A percentile compares a stretch with the other conserved stretches of the same genome.
Conservation (phyloP, 371 early-diverging fungal genomes). For the Actinomortierella ambigua region DNA sequence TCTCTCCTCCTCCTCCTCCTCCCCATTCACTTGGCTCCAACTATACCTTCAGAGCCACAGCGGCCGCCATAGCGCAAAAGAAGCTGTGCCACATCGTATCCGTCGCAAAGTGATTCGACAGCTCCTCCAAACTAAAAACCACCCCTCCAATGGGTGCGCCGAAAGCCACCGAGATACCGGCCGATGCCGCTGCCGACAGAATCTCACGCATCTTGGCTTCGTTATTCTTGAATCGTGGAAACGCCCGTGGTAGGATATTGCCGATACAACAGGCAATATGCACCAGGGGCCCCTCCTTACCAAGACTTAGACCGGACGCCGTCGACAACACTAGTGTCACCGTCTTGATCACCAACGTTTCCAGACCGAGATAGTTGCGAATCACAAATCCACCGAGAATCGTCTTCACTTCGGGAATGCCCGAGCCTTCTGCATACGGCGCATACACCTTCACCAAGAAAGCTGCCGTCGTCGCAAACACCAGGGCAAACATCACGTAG, state of each 20-base stretch:
- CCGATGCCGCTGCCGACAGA: constrained; percentile 81
- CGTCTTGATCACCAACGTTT: constrained; percentile 74
- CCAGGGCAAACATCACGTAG: constrained; percentile 51
- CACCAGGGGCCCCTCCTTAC: constrained; percentile 86
- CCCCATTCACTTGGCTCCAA: no score
- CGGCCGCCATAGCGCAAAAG: constrained; percentile 82
- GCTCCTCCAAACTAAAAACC: constrained; percentile 83
- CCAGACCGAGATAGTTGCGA: constrained; percentile 73
- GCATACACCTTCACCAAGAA: constrained; percentile 69
- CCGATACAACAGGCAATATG: constrained; percentile 81
- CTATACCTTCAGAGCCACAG: constrained; percentile 69
- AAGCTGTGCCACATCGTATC: constrained; percentile 87
- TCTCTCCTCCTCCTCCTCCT: constrained; percentile 8
- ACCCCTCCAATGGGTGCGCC: constrained; percentile 92
- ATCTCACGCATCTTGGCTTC: constrained; percentile 82
- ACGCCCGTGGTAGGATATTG: constrained; percentile 78
- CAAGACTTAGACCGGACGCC: constrained; percentile 75
- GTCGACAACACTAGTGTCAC: constrained; percentile 67
- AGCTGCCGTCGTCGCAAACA: constrained; percentile 52
- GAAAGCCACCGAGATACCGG: constrained; percentile 85
- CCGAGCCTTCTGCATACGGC: constrained; percentile 80
- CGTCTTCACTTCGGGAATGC: constrained; percentile 86
- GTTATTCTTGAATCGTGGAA: constrained; percentile 70
- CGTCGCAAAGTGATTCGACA: constrained; percentile 83
- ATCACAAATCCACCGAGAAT: constrained; percentile 88